Conservation (phyloP, 768 basidiomycete genomes). For the Clavulina sp. region DNA sequence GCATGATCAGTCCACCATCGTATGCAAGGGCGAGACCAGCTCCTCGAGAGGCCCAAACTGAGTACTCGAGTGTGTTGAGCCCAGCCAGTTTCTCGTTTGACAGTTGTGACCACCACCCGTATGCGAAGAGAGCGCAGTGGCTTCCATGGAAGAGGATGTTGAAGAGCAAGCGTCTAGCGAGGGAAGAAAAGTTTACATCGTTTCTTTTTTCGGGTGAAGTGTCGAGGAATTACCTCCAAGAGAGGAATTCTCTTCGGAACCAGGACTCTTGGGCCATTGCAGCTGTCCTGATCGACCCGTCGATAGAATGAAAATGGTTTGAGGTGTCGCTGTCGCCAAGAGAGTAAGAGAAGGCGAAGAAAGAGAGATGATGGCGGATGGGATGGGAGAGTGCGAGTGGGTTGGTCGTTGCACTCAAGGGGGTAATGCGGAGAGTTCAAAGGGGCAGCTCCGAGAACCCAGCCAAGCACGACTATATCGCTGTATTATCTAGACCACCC, state of each 20-base stretch:
- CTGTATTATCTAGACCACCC: no score
- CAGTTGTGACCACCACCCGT: conserved; percentile 58
- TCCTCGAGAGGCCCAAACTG: not conserved
- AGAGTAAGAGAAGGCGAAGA: not conserved
- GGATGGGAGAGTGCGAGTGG: not conserved
- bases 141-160: conserved; percentile 51
- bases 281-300: not conserved
- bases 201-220: no score
- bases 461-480: no score
- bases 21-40: not conserved
- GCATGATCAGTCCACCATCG: not conserved
- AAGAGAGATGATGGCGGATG: not conserved
- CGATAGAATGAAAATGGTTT: not conserved
- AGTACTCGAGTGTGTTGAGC: not conserved
- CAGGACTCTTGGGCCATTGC: no score
- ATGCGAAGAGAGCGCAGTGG: conserved; percentile 55
- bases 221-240: not conserved
- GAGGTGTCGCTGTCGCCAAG: not conserved
- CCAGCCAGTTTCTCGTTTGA: not conserved
- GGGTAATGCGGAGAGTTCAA: no score
- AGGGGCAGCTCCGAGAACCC: no score
- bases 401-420: no score
- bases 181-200: no score
- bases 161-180: conserved; percentile 34
- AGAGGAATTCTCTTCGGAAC: not conserved